A percentile compares a stretch with the other conserved stretches of the same genome.
These are phyloP conservation scores for Cinchona pubescens DNA, from an alignment of 257 asterid genomes.

Conservation along the genomic window DNA sequence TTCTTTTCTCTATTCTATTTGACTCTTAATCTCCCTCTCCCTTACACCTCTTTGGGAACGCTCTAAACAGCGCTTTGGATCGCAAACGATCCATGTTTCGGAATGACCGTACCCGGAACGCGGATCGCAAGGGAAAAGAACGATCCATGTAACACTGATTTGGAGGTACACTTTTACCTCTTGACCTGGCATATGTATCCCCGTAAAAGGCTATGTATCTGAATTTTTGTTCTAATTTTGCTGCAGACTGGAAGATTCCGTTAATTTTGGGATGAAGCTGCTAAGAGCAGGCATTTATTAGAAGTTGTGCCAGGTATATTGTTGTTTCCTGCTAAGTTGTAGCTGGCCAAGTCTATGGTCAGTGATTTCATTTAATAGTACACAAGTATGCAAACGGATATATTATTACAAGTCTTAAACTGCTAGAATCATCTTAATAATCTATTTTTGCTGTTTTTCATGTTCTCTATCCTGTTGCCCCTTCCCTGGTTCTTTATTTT, in stretches of 20 bases:
- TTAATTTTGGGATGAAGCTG: conserved; percentile 96
- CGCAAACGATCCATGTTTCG: too few species aligned
- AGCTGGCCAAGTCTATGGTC: neutral
- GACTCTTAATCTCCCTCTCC: too few species aligned
- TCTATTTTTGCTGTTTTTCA: neutral
- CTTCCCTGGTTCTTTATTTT: neutral
- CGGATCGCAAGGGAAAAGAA: too few species aligned
- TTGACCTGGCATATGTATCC: neutral
- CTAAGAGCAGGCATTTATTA: conserved; percentile 61
- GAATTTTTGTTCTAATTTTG: conserved; percentile 10
- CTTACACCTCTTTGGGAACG: too few species aligned
- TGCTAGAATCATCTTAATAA: neutral
- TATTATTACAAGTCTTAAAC: neutral
- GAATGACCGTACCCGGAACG: too few species aligned
- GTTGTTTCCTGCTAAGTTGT: neutral
- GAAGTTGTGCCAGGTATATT: conserved; percentile 48
- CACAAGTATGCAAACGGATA: neutral
- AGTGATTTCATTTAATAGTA: neutral
- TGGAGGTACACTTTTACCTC: conserved; percentile 58
- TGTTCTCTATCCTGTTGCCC: neutral
- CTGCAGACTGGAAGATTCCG: conserved; percentile 83
- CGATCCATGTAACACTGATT: too few species aligned
- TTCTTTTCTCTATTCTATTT: too few species aligned
- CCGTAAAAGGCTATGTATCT: neutral
- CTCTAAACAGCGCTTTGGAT: too few species aligned